These are phyloP conservation scores for Lipomyces spencermartinsiae DNA, from an alignment of 805 yeast genomes.

Conservation along the genomic window DNA sequence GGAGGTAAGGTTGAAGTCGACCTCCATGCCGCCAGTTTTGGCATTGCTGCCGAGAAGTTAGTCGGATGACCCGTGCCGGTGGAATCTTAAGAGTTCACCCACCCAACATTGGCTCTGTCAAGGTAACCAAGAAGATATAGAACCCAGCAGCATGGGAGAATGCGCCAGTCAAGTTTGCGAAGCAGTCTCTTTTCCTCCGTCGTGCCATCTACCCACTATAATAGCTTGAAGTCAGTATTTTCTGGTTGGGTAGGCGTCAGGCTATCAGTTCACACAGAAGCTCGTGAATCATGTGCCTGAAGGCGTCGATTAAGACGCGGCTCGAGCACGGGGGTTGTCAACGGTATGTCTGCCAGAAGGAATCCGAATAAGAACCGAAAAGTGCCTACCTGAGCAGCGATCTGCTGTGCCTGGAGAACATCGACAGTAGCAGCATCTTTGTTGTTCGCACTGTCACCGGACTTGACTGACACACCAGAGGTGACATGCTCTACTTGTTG, in stretches of 20 bases:
- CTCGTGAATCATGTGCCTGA: too few relatives aligned
- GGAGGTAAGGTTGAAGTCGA: neutral
- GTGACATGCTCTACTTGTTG: too few relatives aligned
- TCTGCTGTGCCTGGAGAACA: too few relatives aligned
- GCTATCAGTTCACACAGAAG: too few relatives aligned
- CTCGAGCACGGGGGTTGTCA: neutral
- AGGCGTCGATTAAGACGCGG: conserved; percentile 1
- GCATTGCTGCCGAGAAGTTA: neutral
- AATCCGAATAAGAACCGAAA: too few relatives aligned
- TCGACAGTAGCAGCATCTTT: too few relatives aligned
- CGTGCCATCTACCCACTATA: neutral
- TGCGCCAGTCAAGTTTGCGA: conserved; percentile 55
- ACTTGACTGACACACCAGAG: too few relatives aligned
- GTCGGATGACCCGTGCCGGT: neutral
- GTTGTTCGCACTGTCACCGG: too few relatives aligned
- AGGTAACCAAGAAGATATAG: conserved; percentile 55
- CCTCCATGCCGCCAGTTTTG: neutral
- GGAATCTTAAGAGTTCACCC: neutral
- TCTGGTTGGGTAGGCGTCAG: too few relatives aligned
- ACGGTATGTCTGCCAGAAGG: too few relatives aligned
- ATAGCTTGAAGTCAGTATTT: too few relatives aligned
- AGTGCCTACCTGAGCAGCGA: too few relatives aligned
- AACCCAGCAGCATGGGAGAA: conserved; percentile 57
- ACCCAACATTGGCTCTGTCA: conserved; percentile 42
- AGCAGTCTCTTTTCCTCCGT: conserved; percentile 51